A percentile compares a stretch with the other conserved stretches of the same genome.
Conservation (phyloP, 352 stramenopile species). For the Phytopythium cucurbitacearum region DNA sequence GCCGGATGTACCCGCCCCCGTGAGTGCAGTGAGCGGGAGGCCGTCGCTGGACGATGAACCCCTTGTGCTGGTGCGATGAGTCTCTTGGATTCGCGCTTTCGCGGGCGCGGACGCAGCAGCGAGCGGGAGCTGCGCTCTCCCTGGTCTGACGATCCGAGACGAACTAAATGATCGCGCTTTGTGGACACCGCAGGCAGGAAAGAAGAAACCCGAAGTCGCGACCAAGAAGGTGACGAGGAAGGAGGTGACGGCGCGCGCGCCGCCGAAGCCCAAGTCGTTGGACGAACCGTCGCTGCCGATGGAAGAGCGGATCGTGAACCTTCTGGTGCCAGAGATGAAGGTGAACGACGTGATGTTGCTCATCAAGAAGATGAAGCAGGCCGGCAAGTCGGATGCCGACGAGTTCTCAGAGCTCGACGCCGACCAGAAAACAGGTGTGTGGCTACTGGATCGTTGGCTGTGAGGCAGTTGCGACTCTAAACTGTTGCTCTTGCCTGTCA, state of each 20-base stretch:
- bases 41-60: conserved; percentile 27
- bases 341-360: conserved; percentile 86
- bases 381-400: conserved; percentile 84
- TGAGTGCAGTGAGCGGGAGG: conserved; percentile 1
- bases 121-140: too few relatives aligned
- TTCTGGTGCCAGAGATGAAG: conserved; percentile 82
- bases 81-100: neutral
- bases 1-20: conserved; percentile 8
- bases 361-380: conserved; percentile 89
- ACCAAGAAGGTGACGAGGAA: conserved; percentile 41
- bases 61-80: conserved; percentile 19
- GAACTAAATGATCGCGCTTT: too few relatives aligned
- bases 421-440: conserved; percentile 78
- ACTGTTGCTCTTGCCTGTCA: neutral
- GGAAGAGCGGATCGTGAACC: conserved; percentile 86
- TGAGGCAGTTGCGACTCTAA: neutral
- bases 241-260: conserved; percentile 23
- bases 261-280: conserved; percentile 30
- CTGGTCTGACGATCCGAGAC: too few relatives aligned
- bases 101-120: too few relatives aligned
- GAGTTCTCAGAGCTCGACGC: conserved; percentile 85
- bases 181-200: conserved; percentile 6
- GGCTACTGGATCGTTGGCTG: neutral
- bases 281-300: conserved; percentile 68
- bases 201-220: conserved; percentile 45